These are phyloP conservation scores for Breynia disticha DNA, from an alignment of 441 rosid species.

Conservation along the genomic window DNA sequence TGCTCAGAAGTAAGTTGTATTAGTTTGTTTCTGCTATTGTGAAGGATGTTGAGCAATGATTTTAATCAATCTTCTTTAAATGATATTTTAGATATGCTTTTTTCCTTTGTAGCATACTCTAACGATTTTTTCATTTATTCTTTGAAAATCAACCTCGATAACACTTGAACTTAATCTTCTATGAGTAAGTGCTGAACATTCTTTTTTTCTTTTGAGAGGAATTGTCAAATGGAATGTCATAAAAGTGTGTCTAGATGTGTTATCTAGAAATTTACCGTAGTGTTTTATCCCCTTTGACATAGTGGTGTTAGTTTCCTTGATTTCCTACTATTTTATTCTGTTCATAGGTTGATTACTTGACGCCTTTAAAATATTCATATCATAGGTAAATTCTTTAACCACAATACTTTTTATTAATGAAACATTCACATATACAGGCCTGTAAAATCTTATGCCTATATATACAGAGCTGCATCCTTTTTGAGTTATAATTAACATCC, in stretches of 20 bases:
- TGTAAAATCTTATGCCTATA: neutral
- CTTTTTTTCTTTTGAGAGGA: too few relatives aligned
- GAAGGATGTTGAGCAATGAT: conserved; percentile 9
- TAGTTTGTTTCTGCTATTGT: conserved; percentile 2
- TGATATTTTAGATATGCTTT: neutral
- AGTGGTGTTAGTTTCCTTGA: neutral
- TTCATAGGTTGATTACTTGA: too few relatives aligned
- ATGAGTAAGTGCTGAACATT: too few relatives aligned
- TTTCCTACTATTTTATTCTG: neutral
- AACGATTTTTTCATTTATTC: neutral
- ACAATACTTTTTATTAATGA: neutral
- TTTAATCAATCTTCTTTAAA: neutral
- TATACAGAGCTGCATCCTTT: neutral
- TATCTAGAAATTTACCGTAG: too few relatives aligned
- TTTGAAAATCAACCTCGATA: too few relatives aligned
- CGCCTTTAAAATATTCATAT: neutral
- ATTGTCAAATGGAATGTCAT: too few relatives aligned
- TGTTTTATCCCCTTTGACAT: neutral
- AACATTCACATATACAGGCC: neutral
- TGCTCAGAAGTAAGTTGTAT: conserved; percentile 66
- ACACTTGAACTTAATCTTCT: too few relatives aligned
- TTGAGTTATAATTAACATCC: neutral
- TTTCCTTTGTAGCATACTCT: neutral
- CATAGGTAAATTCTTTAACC: too few relatives aligned
- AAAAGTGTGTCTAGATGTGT: too few relatives aligned